Base-by-base conservation (phyloP, 257 asterid species). In the Solanum etuberosum region DNA sequence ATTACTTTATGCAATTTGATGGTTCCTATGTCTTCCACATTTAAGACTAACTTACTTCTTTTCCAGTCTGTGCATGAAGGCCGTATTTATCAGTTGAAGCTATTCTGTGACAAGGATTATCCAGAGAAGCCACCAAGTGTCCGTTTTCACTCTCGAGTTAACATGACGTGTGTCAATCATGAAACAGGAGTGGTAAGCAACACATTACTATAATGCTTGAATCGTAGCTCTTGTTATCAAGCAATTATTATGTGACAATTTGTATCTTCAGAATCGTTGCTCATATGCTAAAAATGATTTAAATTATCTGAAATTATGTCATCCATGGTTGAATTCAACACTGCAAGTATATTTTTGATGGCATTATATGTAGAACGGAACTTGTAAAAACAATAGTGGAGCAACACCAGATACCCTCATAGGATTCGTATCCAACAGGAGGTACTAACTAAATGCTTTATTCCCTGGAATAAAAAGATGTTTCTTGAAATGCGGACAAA, bases 91-190 rank as follows among this genome's bases (percentile, higher is more conserved):
- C 98, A 95, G 91, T 88, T 95, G 91, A 95, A 95, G 92, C 91
- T 95, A 83, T 95, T 95, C 86, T 95, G 98, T 13, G 98, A 95
- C 94, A 95, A 95, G 91, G 98, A 95, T 90, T 95, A 95, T 65
- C 98, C 98, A 2, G 98, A 95, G 92, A 95, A 95, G 96, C 98
- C 98, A 59, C 98, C 98, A 73, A 90, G 88, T 87, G 98, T 94
- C 38, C 98, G 98, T 71, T 95, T 95, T 86, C 95, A 95, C 89
- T 94, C 98, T 23, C 96, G 98, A 80, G 80, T 95, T 85, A 93
- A 94, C 96, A 93, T 95, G 97, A 90, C 93, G 25, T 93, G 97
- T 25, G 95, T 94, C 86, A 95, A 93, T 91, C 96, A 91, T 89
- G 98, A 94, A 87, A 91, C 94, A 84, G 98, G 98, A 57, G 94